Base-by-base conservation (phyloP, 140 eudicot species). In the Cichorium intybus region DNA sequence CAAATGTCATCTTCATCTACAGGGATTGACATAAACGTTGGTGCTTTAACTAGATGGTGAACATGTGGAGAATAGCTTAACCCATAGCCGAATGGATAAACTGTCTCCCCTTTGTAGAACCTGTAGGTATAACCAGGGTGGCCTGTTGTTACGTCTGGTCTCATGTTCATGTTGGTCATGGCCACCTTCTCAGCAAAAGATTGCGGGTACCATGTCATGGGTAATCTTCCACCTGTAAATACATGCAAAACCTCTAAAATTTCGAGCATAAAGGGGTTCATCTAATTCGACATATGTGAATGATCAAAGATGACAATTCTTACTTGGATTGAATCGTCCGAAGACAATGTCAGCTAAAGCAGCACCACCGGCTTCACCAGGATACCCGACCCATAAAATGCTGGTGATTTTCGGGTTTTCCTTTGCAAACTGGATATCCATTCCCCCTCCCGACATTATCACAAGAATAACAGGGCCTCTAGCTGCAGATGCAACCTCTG, bases 311-410 rank as follows among this genome's bases (percentile, higher is more conserved):
- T 43, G 8, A 3, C 14, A 43, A 63, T 1, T 46, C 31, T 27
- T 56, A 77, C 84, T 74, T 22, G 88, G 88, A 46, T 82, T 82
- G 37, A 66, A 28, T 17, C 66, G 54, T 11, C 88, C 88, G 14
- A 79, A 82, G 8, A 82, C 66, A 29, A 82, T 69, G 53, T 82
- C 85, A 10, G 88, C 88, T 21, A 82, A 68, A 11, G 85, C 88
- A 0, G 17, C 67, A 6, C 85, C 88, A 24, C 88, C 88, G 7
- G 48, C 72, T 60, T 82, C 60, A 20, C 88, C 88, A 0, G 88
- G 85, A 47, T 71, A 79, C 49, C 88, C 88, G 18, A 75, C 88
- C 87, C 88, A 82, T 14, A 82, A 10, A 7, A 82, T 82, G 10
- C 77, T 57, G 3, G 50, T 21, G 37, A 79, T 68, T 0, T 71